These are phyloP conservation scores for Calocybe indica DNA, from an alignment of 768 basidiomycete species.

Conservation along the genomic window DNA sequence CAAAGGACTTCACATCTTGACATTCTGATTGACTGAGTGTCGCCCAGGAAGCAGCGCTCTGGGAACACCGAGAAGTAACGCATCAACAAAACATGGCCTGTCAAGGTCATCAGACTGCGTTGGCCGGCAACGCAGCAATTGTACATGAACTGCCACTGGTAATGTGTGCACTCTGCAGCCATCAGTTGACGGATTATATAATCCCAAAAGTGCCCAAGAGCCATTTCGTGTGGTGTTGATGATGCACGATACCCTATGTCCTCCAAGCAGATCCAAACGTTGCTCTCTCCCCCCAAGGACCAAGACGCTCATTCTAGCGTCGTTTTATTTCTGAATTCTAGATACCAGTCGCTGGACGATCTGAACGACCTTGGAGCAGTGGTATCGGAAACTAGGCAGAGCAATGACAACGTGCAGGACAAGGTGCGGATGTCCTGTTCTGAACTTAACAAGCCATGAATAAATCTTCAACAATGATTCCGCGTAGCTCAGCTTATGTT, in stretches of 20 bases:
- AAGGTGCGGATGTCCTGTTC: conserved; percentile 33
- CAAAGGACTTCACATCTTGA: no score
- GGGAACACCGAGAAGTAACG: no score
- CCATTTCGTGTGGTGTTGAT: no score
- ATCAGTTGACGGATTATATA: no score
- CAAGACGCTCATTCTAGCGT: conserved; percentile 28
- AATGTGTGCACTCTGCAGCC: no score
- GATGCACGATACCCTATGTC: conserved; percentile 3
- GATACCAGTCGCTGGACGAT: conserved; percentile 43
- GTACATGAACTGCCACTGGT: not conserved
- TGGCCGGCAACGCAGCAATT: no score
- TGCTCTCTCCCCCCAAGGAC: conserved; percentile 44
- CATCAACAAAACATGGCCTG: no score
- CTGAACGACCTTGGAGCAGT: conserved; percentile 40
- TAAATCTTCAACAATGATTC: conserved; percentile 29
- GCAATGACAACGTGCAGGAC: conserved; percentile 32
- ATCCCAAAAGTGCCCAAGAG: not conserved
- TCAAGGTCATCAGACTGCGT: no score
- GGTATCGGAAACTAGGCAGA: conserved; percentile 35
- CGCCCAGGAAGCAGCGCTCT: no score
- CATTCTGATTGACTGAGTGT: no score
- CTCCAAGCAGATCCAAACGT: conserved; percentile 32
- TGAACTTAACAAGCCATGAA: conserved; percentile 7
- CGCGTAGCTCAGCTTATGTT: conserved; percentile 49
- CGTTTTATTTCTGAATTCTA: conserved; percentile 34